phyloP scores from a whole-genome alignment of 2,329 filamentous ascomycete species.

The Metarhizium rileyi region DNA sequence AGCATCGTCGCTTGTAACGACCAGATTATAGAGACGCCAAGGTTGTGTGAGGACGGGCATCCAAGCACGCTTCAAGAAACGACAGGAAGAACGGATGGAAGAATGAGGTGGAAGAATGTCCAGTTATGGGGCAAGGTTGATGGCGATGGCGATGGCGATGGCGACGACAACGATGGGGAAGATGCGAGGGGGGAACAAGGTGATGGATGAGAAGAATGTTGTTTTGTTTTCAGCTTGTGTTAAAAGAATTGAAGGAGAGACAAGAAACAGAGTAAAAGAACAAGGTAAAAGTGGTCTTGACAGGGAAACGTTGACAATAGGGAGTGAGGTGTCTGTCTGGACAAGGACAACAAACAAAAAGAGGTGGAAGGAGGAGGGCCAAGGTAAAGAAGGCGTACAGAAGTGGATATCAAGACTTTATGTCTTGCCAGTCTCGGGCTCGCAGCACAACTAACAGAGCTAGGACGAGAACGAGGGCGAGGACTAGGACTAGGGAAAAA shows the following conservation, averaged over 20 bases:
- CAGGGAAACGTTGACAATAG: neutral
- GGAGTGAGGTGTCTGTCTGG: neutral
- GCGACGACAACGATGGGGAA: neutral
- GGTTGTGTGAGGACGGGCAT: conserved; percentile 19
- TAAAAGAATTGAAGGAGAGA: conserved; percentile 7
- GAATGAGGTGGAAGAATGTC: neutral
- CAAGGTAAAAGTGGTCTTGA: neutral
- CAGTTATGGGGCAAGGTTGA: conserved; percentile 3
- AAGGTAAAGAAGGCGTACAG: conserved; percentile 16
- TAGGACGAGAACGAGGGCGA: neutral
- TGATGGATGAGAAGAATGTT: no score
- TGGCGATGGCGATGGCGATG: conserved; percentile 2
- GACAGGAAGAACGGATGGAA: neutral
- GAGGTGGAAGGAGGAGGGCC: conserved; percentile 12
- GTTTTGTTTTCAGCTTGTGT: neutral
- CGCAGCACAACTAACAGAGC: neutral
- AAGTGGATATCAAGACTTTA: conserved; percentile 11
- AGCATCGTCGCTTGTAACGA: conserved; percentile 40
- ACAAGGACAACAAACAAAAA: conserved; percentile 10
- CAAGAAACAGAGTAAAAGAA: conserved; percentile 5
- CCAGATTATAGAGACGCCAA: conserved; percentile 12
- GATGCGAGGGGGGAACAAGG: neutral
- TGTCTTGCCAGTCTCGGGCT: neutral
- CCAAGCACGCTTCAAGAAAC: conserved; percentile 1
- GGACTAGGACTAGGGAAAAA: neutral